Evolutionary conservation across 345 rosid genomes (phyloP), one percentile per base, ranked within the genome.

Genomic region (Conringia planisiliqua): DNA sequence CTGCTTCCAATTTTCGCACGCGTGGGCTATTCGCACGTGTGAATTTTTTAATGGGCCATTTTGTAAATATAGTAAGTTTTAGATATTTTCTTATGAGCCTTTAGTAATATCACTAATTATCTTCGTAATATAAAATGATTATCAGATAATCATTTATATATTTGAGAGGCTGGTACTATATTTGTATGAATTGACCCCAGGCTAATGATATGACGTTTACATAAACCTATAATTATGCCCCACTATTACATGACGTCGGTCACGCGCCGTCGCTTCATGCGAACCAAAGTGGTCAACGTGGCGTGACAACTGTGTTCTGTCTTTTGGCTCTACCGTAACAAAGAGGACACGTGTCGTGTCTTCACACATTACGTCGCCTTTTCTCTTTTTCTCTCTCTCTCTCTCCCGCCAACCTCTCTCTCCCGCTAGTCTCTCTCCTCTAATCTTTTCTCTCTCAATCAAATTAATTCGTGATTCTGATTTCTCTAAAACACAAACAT

Each of bases 381-480:
- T 33, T 72, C 55, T 59, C 48, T 18, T 27, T 71, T 33, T 72
- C 55, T 59, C 48, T 18, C 76, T 47, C 82, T 74, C 62, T 10
- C 36, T n/a, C 16, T 54, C 84, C 89, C 96, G 93, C 90, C 92
- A 87, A 50, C 79, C 54, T 73, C 93, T 88, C 84, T 52, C 86
- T 51, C 85, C 79, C 88, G 62, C 75, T 43, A 6, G 11, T 61
- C 71, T 16, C 24, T 57, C 68, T 61, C 71, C 40, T 64, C 18
- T n/a, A 62, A 62, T 24, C 56, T n/a, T 51, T 30, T 35, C 50
- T 75, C 74, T 56, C 70, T 59, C 73, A 16, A 66, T 72, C 70
- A 72, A 70, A 54, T 46, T 46, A 18, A 51, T 6, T 58, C 35
- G 69, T 72, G 81, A 72, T 50, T 78, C 58, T 50, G n/a, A 48